phyloP scores from a whole-genome alignment of 495 filamentous ascomycete species.

The Lichenothelia convexa region DNA sequence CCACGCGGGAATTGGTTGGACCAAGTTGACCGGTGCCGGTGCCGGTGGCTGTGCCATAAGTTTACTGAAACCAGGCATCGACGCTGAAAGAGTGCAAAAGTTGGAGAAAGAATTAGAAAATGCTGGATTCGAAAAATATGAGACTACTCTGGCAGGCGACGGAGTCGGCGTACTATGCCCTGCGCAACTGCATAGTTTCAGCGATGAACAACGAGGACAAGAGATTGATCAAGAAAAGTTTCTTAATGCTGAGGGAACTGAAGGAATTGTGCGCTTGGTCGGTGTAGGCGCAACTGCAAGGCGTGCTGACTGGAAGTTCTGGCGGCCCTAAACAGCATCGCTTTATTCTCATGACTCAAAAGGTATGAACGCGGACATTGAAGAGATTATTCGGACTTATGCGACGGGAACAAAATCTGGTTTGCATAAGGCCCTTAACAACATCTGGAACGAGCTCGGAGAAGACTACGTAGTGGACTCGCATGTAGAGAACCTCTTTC shows the following conservation, averaged over 20 bases:
- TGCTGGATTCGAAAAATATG: conserved; percentile 68
- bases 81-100: conserved; percentile 28
- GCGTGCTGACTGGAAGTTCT: conserved; percentile 84
- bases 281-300: conserved; percentile 45
- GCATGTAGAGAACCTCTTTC: too few species aligned
- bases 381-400: background rate
- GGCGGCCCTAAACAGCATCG: conserved; percentile 33
- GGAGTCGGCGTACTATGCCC: conserved; percentile 89
- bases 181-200: conserved; percentile 59
- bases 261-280: conserved; percentile 52
- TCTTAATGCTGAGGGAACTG: conserved; percentile 57
- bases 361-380: background rate
- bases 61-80: conserved; percentile 46
- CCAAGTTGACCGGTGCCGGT: conserved; percentile 88
- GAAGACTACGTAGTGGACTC: too few species aligned
- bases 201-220: conserved; percentile 58
- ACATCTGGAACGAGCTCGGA: too few species aligned
- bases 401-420: background rate
- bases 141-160: conserved; percentile 75
- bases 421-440: too few species aligned
- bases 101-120: conserved; percentile 48
- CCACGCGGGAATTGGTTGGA: conserved; percentile 79
- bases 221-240: conserved; percentile 91
- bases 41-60: conserved; percentile 93
- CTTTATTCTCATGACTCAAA: too few species aligned